Base-by-base conservation (phyloP, 371 early-diverging fungal genomes). In the Scutellospora calospora region DNA sequence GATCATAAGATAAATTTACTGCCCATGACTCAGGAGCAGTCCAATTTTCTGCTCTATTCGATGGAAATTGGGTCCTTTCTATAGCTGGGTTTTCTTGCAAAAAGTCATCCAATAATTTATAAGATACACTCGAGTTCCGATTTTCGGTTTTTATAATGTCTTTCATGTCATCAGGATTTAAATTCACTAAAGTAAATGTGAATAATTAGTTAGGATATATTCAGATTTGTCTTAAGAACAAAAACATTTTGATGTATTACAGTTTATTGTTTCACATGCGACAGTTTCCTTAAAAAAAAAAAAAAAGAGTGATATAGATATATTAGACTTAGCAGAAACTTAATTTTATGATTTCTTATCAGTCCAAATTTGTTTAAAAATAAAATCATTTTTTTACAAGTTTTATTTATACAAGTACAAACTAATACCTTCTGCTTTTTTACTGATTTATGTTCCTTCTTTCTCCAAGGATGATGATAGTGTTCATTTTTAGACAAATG, bases 21-120 rank as follows among this genome's bases (percentile, higher is more conserved):
- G 90, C 92, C 93, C 93, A 93, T 45, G 91, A 92, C 71, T 91
- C 93, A 8, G 92, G 93, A 54, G 92, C 88, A 6, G 87, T 85
- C 93, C 93, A 93, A 49, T 85, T 79, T 55, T 89, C 91, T 12
- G 86, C 78, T 65, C 45, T 66, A 52, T 60, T 33, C 9, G 54
- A 29, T n/a, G 80, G 57, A 31, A 80, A 75, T 52, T 63, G 49
- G n/a, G 31, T 20, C n/a, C 45, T 55, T 12, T 69, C 76, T 22
- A 41, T 41, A 27, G 69, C 20, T 16, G 83, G 75, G 81, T 81
- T 45, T 68, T 80, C 38, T 16, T 57, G 62, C 3, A 78, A 35
- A 68, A 71, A n/a, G 9, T 80, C 80, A 25, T 80, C 59, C 14
- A 14, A 20, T 5, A 76, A 76, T 69, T 51, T 52, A 45, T 12